phyloP scores from a whole-genome alignment of 2,329 filamentous ascomycete genomes.

The Sclerotinia trifoliorum region DNA sequence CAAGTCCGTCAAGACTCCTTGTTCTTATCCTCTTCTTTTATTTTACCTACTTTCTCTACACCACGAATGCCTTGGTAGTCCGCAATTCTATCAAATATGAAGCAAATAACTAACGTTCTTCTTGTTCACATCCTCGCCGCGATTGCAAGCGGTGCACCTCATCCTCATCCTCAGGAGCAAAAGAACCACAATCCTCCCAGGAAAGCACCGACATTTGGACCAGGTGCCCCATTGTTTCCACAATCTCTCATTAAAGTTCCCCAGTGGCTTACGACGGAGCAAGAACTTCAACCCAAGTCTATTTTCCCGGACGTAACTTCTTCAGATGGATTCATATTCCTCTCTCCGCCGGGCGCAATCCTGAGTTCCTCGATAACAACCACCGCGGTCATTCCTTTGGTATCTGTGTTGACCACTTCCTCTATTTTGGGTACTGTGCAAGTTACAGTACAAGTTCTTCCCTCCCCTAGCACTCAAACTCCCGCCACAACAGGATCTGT shows the following conservation, averaged over 20 bases:
- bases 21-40: neutral
- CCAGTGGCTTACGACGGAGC: neutral
- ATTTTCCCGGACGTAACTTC: neutral
- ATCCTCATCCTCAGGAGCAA: neutral
- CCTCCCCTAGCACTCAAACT: neutral
- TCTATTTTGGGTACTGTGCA: neutral
- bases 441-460: slow-evolving; percentile 15
- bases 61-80: neutral
- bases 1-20: neutral
- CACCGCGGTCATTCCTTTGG: neutral
- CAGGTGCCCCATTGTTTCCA: neutral
- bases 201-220: neutral
- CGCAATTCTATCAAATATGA: slow-evolving; percentile 13
- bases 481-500: slow-evolving; percentile 6
- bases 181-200: neutral
- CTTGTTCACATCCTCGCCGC: neutral
- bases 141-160: slow-evolving; percentile 9
- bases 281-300: neutral
- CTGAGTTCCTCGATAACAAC: slow-evolving; percentile 5
- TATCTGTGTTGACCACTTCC: slow-evolving; percentile 14
- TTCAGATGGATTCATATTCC: slow-evolving; percentile 11
- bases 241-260: neutral
- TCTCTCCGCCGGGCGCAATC: slow-evolving; percentile 7
- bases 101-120: slow-evolving; percentile 5
- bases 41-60: neutral